Evolutionary conservation across 768 basidiomycete species (phyloP), one percentile per base, ranked within the genome.

Genomic region (Boletus subcaerulescens): DNA sequence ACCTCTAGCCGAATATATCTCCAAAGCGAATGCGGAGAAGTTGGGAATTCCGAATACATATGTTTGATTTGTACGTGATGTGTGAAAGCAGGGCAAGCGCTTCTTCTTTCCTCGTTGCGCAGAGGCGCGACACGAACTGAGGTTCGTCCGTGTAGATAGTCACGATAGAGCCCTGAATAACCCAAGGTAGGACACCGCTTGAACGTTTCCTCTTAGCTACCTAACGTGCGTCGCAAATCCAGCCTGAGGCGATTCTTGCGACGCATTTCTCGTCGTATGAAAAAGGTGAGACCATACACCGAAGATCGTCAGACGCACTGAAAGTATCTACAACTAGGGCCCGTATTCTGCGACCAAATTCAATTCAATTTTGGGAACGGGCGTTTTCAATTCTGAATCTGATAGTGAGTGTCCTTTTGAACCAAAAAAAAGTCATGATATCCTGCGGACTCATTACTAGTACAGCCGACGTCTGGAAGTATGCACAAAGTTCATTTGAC

Each of bases 381-480:
- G 24, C 24, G 24, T 24, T 5, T 24, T 24, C 24, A 24, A 24
- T 24, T 24, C 24, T 24, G 24, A 24, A 6, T 24, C 24, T 24
- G 24, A 24, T 24, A 5, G 24, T 24, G 24, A 24, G 26, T 29
- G 26, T 29, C 26, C 9, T 7, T 26, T 18, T 22, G 12, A 14
- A 31, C n/a, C n/a, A 24, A 26, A 1, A 18, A 1, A 26, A 1
- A 22, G 1, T 20, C 22, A 2, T 15, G 13, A 26, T 43, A 1
- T 33, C 12, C 13, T 8, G 2, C 39, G 38, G 10, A 38, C 48
- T 57, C 42, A 49, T 44, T 29, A 4, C 1, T 38, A 32, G 20
- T 12, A 13, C 52, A 73, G 70, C 56, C 3, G 74, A 74, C 26
- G 57, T 58, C n/a, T 76, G 75, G 76, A 77, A 73, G 74, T 77